phyloP scores from a whole-genome alignment of 371 early-diverging fungal species.

The Mortierella sp. region DNA sequence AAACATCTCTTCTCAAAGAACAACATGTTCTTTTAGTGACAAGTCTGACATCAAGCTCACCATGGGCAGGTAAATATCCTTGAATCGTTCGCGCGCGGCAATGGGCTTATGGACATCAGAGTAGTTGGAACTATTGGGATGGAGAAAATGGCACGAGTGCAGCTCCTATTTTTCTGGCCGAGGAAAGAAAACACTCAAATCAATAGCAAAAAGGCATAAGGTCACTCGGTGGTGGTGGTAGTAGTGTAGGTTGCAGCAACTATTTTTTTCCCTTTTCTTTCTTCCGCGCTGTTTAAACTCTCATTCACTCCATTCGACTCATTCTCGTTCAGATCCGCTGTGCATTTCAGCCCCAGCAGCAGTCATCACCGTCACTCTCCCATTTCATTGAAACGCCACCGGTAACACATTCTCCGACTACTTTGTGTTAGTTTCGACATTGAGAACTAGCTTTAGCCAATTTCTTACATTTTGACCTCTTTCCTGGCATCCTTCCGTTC shows the following conservation, averaged over 20 bases:
- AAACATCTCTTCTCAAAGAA: not conserved
- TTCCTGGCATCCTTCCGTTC: too few relatives aligned
- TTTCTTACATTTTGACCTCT: too few relatives aligned
- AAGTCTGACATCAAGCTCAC: not conserved
- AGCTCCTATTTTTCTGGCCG: not conserved
- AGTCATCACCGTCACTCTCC: slow-evolving; percentile 3
- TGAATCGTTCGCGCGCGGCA: not conserved
- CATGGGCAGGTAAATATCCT: not conserved
- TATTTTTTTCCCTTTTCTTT: too few relatives aligned
- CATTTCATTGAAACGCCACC: not conserved
- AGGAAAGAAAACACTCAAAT: not conserved
- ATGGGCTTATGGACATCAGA: not conserved
- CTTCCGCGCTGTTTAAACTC: too few relatives aligned
- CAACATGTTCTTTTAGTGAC: not conserved
- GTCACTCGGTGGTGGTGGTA: not conserved
- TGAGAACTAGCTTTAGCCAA: too few relatives aligned
- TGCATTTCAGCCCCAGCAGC: not conserved
- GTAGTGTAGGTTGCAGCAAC: too few relatives aligned
- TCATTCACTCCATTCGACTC: not conserved
- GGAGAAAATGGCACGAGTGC: not conserved
- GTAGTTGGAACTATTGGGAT: not conserved
- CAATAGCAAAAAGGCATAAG: not conserved
- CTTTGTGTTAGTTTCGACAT: too few relatives aligned
- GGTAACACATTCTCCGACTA: too few relatives aligned
- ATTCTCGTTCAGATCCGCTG: not conserved